Percentiles rank a stretch among this genome's conserved stretches.
Conservation (phyloP, 2,329 filamentous ascomycete species). For the Arthroderma uncinatum region DNA sequence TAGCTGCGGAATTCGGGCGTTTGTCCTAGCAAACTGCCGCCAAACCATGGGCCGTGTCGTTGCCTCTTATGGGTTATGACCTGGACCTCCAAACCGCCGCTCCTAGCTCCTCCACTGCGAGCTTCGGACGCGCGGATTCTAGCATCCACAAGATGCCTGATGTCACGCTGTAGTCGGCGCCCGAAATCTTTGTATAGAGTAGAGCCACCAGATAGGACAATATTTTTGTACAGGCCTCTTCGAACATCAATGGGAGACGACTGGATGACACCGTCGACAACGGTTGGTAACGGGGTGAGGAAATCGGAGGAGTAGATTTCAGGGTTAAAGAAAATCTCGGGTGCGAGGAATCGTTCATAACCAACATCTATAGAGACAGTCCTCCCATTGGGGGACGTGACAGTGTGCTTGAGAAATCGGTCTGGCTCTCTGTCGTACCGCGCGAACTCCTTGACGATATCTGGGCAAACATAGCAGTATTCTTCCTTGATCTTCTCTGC, state of each 20-base stretch:
- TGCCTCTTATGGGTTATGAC: constrained; percentile 97
- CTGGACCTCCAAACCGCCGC: constrained; percentile 88
- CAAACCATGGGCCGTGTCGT: constrained; percentile 96
- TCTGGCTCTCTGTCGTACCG: constrained; percentile 88
- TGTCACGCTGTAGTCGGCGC: constrained; percentile 87
- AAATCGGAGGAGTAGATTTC: constrained; percentile 99
- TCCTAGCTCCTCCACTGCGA: constrained; percentile 81
- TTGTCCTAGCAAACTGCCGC: constrained; percentile 88
- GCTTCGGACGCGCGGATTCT: constrained; percentile 87
- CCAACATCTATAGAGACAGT: constrained; percentile 82
- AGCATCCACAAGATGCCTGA: constrained; percentile 87
- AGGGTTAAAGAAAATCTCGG: constrained; percentile 99
- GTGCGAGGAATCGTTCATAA: constrained; percentile 94
- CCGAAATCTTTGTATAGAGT: constrained; percentile 99
- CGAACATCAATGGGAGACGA: constrained; percentile 95
- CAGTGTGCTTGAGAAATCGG: constrained; percentile 80
- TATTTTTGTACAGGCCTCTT: constrained; percentile 97
- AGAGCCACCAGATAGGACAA: constrained; percentile 91
- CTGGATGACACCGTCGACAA: constrained; percentile 95
- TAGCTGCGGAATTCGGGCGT: constrained; percentile 98
- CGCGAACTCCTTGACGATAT: constrained; percentile 97
- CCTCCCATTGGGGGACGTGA: constrained; percentile 74
- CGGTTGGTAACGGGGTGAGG: constrained; percentile 81
- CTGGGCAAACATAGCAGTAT: constrained; percentile 95
- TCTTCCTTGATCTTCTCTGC: constrained; percentile 98